Base-by-base conservation (phyloP, 768 basidiomycete species). In the Exsudoporus frostii region DNA sequence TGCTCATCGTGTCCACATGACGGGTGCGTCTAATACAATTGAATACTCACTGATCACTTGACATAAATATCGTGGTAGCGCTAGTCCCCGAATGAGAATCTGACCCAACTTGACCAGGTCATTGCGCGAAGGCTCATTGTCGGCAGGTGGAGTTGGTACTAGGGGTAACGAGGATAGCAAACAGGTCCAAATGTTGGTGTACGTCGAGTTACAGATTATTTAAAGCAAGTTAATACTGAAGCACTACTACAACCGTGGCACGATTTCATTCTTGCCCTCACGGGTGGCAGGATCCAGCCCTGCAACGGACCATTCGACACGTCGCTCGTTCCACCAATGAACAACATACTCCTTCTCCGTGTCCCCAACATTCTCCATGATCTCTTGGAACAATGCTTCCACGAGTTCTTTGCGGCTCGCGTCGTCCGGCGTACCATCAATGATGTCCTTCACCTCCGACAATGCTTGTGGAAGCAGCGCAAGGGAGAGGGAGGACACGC, bases 321-420 rank as follows among this genome's bases (percentile, higher is more conserved):
- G 54, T 42, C 80, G 71, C 50, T 79, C 75, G 64, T 82, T 78
- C 90, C 90, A 92, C 90, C 90, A 92, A 41, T 69, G 72, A 69
- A 91, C 78, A 38, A 71, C 82, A 55, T 75, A 75, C 63, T 81
- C 82, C 71, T 85, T 89, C 72, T 87, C 86, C 39, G 74, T 73
- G 64, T 90, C 87, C 14, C 84, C 86, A 2, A 86, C 79, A 39
- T 74, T 76, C 63, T 83, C 80, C 60, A 81, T 68, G 32, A 92
- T 77, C 67, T 88, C 85, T 38, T 70, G 73, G 68, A 86, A 85
- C 40, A 88, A 64, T 7, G 80, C 80, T 39, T 82, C 71, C 17
- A 79, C 72, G 25, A 91, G 70, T 54, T 82, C 82, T 59, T 63
- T 68, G 65, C 65, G 67, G 57, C 48, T 53, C 22, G 51, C 52